phyloP scores from a whole-genome alignment of 768 basidiomycete species.

The Mycena polygramma region DNA sequence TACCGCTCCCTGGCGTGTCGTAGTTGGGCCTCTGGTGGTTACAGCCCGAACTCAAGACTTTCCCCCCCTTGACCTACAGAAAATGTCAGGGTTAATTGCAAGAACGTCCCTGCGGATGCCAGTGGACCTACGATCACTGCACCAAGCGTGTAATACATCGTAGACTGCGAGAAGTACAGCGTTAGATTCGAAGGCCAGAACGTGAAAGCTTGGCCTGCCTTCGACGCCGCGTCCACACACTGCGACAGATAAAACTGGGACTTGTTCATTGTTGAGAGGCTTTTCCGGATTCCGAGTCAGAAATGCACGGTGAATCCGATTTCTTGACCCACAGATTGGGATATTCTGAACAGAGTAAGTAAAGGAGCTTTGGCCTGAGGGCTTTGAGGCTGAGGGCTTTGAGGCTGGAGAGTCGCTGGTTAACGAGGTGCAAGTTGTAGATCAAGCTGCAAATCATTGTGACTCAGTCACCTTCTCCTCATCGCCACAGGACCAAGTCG shows the following conservation, averaged over 20 bases:
- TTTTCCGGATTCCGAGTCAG: slow-evolving; percentile 11
- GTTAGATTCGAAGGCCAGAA: not conserved
- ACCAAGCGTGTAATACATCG: slow-evolving; percentile 64
- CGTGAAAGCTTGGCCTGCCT: slow-evolving; percentile 42
- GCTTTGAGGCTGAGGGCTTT: slow-evolving; percentile 20
- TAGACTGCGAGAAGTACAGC: slow-evolving; percentile 41
- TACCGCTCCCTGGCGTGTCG: slow-evolving; percentile 58
- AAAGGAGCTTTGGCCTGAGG: slow-evolving; percentile 10
- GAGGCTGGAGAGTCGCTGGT: slow-evolving; percentile 30
- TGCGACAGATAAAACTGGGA: slow-evolving; percentile 64
- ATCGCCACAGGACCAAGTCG: not conserved
- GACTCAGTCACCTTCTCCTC: slow-evolving; percentile 22
- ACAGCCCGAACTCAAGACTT: slow-evolving; percentile 53
- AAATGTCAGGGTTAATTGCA: not conserved
- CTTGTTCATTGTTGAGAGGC: slow-evolving; percentile 55
- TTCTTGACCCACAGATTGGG: slow-evolving; percentile 47
- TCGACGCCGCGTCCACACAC: slow-evolving; percentile 62
- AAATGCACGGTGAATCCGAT: not conserved
- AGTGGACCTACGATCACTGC: slow-evolving; percentile 48
- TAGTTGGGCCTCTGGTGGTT: slow-evolving; percentile 70
- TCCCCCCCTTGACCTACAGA: slow-evolving; percentile 63
- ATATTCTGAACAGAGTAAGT: slow-evolving; percentile 20
- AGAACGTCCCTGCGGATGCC: no score
- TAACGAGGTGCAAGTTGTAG: slow-evolving; percentile 36
- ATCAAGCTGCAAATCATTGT: slow-evolving; percentile 37